A percentile compares a stretch with the other conserved stretches of the same genome.
phyloP scores from a whole-genome alignment of 2,329 filamentous ascomycete genomes.

The Xylariales sp. region DNA sequence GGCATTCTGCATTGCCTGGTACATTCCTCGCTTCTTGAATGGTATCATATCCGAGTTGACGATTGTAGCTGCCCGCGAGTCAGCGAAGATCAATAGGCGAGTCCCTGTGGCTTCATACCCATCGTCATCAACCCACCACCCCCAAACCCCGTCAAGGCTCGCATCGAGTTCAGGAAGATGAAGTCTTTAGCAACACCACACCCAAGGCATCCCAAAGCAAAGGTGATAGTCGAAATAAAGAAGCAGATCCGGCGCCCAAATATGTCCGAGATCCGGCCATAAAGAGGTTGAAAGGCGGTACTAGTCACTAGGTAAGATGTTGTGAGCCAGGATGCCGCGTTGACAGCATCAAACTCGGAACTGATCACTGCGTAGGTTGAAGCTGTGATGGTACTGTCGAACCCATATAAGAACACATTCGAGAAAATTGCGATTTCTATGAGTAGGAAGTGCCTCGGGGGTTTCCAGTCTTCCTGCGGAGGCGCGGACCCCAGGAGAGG shows the following conservation, averaged over 20 bases:
- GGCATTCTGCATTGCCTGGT: constrained; percentile 57
- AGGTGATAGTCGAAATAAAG: constrained; percentile 58
- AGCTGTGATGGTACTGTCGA: constrained; percentile 70
- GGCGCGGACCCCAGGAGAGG: constrained; percentile 11
- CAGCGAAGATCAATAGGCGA: background rate
- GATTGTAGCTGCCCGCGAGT: constrained; percentile 38
- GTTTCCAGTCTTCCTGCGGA: constrained; percentile 35
- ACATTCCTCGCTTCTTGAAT: constrained; percentile 50
- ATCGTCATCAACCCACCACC: constrained; percentile 67
- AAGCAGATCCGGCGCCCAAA: constrained; percentile 61
- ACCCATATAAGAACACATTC: constrained; percentile 62
- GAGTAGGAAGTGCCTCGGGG: constrained; percentile 49
- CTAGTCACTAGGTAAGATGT: constrained; percentile 67
- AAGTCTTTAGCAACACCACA: constrained; percentile 58
- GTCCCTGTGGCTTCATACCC: constrained; percentile 39
- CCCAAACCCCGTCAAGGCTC: constrained; percentile 64
- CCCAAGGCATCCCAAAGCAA: constrained; percentile 59
- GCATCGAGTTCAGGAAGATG: constrained; percentile 56
- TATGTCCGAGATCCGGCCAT: constrained; percentile 24
- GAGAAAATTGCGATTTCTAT: constrained; percentile 59
- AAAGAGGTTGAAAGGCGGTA: constrained; percentile 12
- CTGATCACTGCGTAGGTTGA: constrained; percentile 70
- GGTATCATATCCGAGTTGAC: constrained; percentile 62
- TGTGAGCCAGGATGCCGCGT: constrained; percentile 70
- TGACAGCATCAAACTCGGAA: constrained; percentile 67